phyloP scores from a whole-genome alignment of 768 basidiomycete species.

The Collybia nuda region DNA sequence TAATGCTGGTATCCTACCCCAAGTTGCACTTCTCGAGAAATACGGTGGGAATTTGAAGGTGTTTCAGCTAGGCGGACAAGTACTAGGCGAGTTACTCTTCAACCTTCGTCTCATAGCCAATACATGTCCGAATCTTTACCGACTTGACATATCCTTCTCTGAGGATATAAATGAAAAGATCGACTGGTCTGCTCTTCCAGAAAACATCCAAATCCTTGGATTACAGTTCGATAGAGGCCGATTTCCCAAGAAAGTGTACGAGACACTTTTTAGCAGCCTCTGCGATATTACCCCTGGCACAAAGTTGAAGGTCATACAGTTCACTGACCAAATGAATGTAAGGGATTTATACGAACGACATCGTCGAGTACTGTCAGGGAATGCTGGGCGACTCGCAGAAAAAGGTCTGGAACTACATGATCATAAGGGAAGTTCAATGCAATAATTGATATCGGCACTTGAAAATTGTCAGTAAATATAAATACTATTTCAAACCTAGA shows the following conservation, averaged over 20 bases:
- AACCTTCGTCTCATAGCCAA: not conserved
- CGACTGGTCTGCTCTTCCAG: slow-evolving; percentile 2
- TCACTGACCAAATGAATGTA: slow-evolving; percentile 12
- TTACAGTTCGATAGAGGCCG: slow-evolving; percentile 8
- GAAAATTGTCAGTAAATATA: too few relatives aligned
- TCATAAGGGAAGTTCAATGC: slow-evolving; percentile 11
- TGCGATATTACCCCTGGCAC: slow-evolving; percentile 1
- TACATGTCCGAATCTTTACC: slow-evolving; percentile 10
- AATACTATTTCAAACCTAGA: too few relatives aligned
- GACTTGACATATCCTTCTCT: slow-evolving; percentile 16
- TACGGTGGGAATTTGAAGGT: slow-evolving; percentile 12
- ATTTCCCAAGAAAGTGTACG: slow-evolving; percentile 4
- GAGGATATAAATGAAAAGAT: not conserved
- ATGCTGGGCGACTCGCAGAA: slow-evolving; percentile 3
- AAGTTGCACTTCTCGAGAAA: slow-evolving; percentile 1
- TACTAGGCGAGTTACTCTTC: not conserved
- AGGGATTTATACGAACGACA: slow-evolving; percentile 10
- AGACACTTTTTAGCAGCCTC: slow-evolving; percentile 3
- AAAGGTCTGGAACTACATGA: slow-evolving; percentile 11
- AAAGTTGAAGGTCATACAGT: slow-evolving; percentile 7
- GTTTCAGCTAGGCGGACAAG: slow-evolving; percentile 2
- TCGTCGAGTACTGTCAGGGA: not conserved
- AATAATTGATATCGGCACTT: not conserved
- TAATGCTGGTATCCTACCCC: slow-evolving; percentile 3
- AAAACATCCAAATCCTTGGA: slow-evolving; percentile 12